Evolutionary conservation across 371 early-diverging fungal genomes (phyloP).

Genomic region (Phascolomyces articulosus): DNA sequence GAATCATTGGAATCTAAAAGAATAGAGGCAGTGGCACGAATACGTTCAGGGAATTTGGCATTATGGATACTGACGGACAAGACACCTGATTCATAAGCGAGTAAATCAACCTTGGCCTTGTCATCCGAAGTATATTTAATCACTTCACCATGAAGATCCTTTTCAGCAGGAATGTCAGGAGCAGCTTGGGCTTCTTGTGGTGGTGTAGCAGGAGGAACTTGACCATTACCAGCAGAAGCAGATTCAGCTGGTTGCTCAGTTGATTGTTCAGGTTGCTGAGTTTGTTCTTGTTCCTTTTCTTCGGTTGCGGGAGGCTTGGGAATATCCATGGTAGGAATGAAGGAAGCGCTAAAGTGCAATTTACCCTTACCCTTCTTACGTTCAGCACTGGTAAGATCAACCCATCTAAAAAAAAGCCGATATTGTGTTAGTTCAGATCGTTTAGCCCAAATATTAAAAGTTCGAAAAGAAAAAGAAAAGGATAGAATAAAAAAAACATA

Average conservation of each 20-base stretch:
- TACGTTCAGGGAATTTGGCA: conserved; percentile 26
- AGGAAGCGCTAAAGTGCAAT: conserved; percentile 68
- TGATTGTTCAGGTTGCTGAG: not conserved
- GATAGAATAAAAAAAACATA: not conserved
- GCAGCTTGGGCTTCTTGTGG: conserved; percentile 34
- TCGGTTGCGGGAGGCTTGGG: conserved; percentile 27
- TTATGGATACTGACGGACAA: conserved; percentile 42
- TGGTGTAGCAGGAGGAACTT: conserved; percentile 16
- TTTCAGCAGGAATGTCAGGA: conserved; percentile 36
- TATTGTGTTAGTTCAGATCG: not conserved
- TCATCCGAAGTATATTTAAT: conserved; percentile 38
- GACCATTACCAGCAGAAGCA: conserved; percentile 22
- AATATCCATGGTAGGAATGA: conserved; percentile 70
- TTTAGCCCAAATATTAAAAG: not conserved
- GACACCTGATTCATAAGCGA: conserved; percentile 52
- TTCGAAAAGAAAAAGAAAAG: not conserved
- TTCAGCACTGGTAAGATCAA: conserved; percentile 60
- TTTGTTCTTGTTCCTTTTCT: conserved; percentile 24
- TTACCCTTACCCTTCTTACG: conserved; percentile 68
- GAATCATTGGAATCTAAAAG: conserved; percentile 47
- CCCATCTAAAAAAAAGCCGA: conserved; percentile 37
- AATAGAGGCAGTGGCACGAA: conserved; percentile 30
- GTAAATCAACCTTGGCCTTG: conserved; percentile 28
- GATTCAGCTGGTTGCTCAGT: conserved; percentile 4
- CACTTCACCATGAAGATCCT: conserved; percentile 47